Base-by-base conservation (phyloP, 805 yeast species). In the Metschnikowia hibisci region DNA sequence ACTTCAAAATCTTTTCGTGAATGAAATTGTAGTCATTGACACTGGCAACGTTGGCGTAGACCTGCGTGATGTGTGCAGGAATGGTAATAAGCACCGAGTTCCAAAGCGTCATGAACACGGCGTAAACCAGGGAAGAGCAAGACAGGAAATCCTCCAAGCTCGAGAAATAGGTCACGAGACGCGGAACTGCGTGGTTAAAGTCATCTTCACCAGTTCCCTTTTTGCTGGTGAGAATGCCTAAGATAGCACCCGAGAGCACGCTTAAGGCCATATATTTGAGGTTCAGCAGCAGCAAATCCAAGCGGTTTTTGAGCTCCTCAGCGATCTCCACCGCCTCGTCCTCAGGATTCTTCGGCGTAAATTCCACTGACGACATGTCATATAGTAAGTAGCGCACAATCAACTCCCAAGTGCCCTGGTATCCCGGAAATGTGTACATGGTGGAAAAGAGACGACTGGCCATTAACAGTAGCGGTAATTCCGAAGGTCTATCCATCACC, bases 221-320 rank as follows among this genome's bases (percentile, higher is more conserved):
- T 9, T 45, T 44, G 6, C 53, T 58, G 7, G 57, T 36, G 29
- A 61, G 59, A 6, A 72, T 59, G 31, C 54, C 43, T 3, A 55
- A 43, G 1, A 72, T 54, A 4, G 67, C 53, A 1, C 82, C 82
- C 35, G 62, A 51, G 1, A 78, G 51, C 29, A 76, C 57, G 9
- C 64, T 57, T 16, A 78, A 50, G 13, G 77, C 34, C 18, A 44
- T 39, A 2, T 51, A 39, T 22, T 53, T 51, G 18, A 62, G 64
- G 2, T 54, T 54, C 11, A 45, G 48, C 3, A 52, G 32, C 1
- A 58, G 40, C 11, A 70, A 22, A 45, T 60, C 63, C 23, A 73
- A 51, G 13, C 54, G 48, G 10, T 55, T 49, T 26, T 54, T 62
- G 16, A 79, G 47, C 6, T 60, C 60, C 1, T 58, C 54, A 31